phyloP scores from a whole-genome alignment of 2,329 filamentous ascomycete species.

The Verruconis gallopava region DNA sequence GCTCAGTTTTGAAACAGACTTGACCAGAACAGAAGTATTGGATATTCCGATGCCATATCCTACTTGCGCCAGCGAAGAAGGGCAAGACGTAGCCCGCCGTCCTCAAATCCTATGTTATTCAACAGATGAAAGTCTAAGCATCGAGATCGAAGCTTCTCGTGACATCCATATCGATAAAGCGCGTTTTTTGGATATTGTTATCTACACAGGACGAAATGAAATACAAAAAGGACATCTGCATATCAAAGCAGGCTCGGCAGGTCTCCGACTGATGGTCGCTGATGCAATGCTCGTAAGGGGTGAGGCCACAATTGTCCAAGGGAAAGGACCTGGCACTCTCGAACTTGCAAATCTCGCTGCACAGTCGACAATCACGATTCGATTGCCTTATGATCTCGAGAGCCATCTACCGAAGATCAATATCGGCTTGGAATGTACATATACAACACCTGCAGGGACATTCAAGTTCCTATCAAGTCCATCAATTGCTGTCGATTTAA shows the following conservation, averaged over 20 bases:
- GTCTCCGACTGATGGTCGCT: constrained; percentile 42
- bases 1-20: constrained; percentile 52
- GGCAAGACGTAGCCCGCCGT: not conserved
- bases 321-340: constrained; percentile 32
- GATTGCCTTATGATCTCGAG: constrained; percentile 74
- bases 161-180: constrained; percentile 68
- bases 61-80: constrained; percentile 3
- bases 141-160: constrained; percentile 52
- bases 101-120: constrained; percentile 40
- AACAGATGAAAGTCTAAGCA: constrained; percentile 52
- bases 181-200: constrained; percentile 60
- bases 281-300: constrained; percentile 33
- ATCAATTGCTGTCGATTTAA: constrained; percentile 59
- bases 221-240: constrained; percentile 36
- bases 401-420: constrained; percentile 58
- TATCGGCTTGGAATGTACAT: constrained; percentile 63
- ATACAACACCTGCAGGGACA: constrained; percentile 52
- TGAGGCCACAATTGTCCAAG: constrained; percentile 23
- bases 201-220: constrained; percentile 64
- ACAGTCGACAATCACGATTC: constrained; percentile 42
- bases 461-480: constrained; percentile 52
- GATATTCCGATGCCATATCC: constrained; percentile 1
- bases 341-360: constrained; percentile 31
- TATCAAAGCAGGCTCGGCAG: constrained; percentile 47
- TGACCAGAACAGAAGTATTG: constrained; percentile 25